Evolutionary conservation across 176 grass and related monocot genomes (phyloP), one percentile per base, ranked within the genome.

Genomic region (Triticum urartu): DNA sequence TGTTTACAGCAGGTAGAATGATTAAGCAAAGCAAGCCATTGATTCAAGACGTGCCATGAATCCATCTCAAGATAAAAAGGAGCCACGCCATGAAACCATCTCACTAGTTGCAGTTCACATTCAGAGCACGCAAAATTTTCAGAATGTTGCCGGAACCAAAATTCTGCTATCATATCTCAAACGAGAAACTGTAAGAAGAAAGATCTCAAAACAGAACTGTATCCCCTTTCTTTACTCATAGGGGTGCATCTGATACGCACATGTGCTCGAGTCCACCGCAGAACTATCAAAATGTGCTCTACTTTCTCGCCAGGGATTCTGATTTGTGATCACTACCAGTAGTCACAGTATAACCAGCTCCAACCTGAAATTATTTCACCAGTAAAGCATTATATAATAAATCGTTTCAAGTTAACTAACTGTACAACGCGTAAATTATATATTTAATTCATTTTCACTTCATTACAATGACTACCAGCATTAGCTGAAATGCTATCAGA

Each of bases 271-370:
- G 25, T 47, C 18, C 48, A 48, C 50, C 15, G 39, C 40, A 83
- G 85, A 83, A 87, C 82, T 76, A 63, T 80, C 54, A 83, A 61
- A 47, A 84, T 48, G 63, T 33, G 39, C 24, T 81, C 82, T 90
- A 98, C 88, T 87, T 98, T 86, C 85, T 98, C 75, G 91, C 59
- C 6, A 98, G 88, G 18, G 93, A 87, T 84, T 95, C 93, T 66
- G 92, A 76, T 83, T 98, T 98, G 85, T 94, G 82, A 76, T 95
- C 96, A 67, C 93, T 95, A 45, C 96, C 90, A 86, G 86, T 62
- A 78, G 96, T 98, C 52, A 95, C 91, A 75, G 88, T 82, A 87
- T 98, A 98, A 68, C 93, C 92, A 84, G 91, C 90, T 81, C 90
- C 91, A 88, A 95, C 85, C 96, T 98, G 88, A 80, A 86, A 86